These are phyloP conservation scores for Plasmodium cynomolgi DNA, from an alignment of 169 alveolate genomes.

Conservation along the genomic window DNA sequence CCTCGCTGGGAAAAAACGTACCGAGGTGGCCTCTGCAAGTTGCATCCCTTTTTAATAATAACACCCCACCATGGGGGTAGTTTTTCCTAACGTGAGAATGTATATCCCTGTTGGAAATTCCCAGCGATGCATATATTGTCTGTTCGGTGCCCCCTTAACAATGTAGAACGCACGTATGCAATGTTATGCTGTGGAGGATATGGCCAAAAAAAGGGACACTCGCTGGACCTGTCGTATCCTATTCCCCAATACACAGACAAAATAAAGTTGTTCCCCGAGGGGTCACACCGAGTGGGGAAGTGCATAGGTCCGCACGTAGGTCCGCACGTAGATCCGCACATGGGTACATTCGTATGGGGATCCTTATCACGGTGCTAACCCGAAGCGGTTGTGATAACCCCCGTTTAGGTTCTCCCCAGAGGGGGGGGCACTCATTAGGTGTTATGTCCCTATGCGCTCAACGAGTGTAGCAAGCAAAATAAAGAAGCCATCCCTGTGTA, in stretches of 20 bases:
- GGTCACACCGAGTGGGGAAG: neutral
- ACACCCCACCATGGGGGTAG: neutral
- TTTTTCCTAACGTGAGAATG: neutral
- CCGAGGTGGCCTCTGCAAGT: neutral
- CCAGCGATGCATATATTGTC: neutral
- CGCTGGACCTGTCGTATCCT: neutral
- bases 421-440: neutral
- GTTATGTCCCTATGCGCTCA: neutral
- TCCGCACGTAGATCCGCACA: neutral
- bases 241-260: neutral
- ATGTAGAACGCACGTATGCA: neutral
- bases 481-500: neutral
- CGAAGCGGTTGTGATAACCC: neutral
- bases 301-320: neutral
- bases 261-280: neutral
- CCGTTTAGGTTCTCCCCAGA: neutral
- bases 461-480: neutral
- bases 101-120: neutral
- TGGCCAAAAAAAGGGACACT: neutral
- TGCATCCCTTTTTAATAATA: neutral
- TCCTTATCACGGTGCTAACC: neutral
- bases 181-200: neutral
- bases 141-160: neutral
- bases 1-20: neutral
- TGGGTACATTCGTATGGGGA: neutral